phyloP scores from a whole-genome alignment of 1,139 yeast genomes.

The Sugiyamaella paludigena region DNA sequence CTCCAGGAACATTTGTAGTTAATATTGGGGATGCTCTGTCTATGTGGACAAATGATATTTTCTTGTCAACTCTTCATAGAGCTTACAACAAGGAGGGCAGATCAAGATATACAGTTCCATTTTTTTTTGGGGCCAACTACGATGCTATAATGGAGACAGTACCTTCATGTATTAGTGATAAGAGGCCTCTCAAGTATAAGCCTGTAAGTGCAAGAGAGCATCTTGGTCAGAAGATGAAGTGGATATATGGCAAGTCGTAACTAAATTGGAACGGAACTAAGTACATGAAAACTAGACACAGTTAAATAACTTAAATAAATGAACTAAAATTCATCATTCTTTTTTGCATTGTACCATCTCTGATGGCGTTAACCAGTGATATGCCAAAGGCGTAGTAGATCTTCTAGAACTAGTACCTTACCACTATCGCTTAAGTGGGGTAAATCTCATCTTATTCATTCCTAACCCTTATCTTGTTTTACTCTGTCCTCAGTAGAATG shows the following conservation, averaged over 20 bases:
- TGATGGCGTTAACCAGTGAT: too few species aligned
- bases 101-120: constrained; percentile 36
- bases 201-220: neutral
- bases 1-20: constrained; percentile 35
- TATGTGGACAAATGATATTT: constrained; percentile 37
- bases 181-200: constrained; percentile 21
- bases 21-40: constrained; percentile 39
- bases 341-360: too few species aligned
- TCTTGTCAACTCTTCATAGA: constrained; percentile 38
- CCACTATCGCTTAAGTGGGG: neutral
- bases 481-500: neutral
- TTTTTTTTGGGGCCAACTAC: constrained; percentile 33
- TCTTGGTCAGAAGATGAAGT: neutral
- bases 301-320: too few species aligned
- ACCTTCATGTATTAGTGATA: constrained; percentile 25
- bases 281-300: too few species aligned
- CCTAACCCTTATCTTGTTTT: neutral
- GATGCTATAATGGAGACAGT: constrained; percentile 29
- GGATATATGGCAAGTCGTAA: neutral
- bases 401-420: neutral
- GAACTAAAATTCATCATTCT: too few species aligned
- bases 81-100: constrained; percentile 34
- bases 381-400: too few species aligned
- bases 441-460: neutral
- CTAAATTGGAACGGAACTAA: too few species aligned